A percentile compares a stretch with the other conserved stretches of the same genome.
These are phyloP conservation scores for Lobosporangium transversale DNA, from an alignment of 192 early-diverging fungal genomes.

Conservation along the genomic window DNA sequence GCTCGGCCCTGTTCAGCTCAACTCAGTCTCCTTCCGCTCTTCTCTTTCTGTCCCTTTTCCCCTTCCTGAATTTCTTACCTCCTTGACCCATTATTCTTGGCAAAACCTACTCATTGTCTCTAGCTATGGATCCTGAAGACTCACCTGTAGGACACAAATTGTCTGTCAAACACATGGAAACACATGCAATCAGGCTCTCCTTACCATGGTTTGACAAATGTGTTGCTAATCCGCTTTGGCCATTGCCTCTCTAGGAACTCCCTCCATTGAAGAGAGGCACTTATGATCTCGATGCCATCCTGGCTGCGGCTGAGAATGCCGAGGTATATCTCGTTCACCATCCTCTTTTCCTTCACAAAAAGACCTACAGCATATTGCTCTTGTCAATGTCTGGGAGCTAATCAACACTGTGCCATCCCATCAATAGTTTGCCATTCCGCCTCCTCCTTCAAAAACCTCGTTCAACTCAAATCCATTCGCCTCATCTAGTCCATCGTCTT, in stretches of 20 bases:
- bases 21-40: too few species aligned
- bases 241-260: slow-evolving; percentile 35
- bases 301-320: slow-evolving; percentile 36
- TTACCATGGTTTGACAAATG: too few species aligned
- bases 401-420: not conserved
- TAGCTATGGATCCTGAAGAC: slow-evolving; percentile 42
- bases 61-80: too few species aligned
- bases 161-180: not conserved
- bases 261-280: slow-evolving; percentile 46
- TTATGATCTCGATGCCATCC: slow-evolving; percentile 50
- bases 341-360: not conserved
- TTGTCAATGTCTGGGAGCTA: not conserved
- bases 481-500: slow-evolving; percentile 35
- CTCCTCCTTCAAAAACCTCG: slow-evolving; percentile 33
- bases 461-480: slow-evolving; percentile 46
- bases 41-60: too few species aligned
- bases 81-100: too few species aligned
- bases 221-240: too few species aligned
- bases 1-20: too few species aligned
- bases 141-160: slow-evolving; percentile 23
- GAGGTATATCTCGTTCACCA: slow-evolving; percentile 7
- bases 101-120: not conserved
- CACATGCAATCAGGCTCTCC: too few species aligned
- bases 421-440: slow-evolving; percentile 47
- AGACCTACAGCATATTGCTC: slow-evolving; percentile 5